Conservation (phyloP, 202 grass and related monocot species). For the Zoysia matrella region DNA sequence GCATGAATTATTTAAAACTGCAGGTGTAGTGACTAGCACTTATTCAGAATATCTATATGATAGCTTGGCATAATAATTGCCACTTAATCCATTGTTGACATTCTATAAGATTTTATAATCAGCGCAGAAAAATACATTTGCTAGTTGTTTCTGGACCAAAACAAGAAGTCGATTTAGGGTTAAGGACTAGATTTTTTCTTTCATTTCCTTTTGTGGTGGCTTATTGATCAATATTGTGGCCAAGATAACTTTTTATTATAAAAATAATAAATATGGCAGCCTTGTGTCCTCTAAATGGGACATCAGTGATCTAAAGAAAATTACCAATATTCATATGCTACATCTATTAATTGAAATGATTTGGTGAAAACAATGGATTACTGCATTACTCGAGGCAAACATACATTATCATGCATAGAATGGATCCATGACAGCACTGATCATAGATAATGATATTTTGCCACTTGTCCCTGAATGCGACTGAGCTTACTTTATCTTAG, state of each 20-base stretch:
- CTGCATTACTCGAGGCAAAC: not conserved
- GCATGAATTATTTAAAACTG: constrained; percentile 26
- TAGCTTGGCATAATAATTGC: not conserved
- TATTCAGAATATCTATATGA: constrained; percentile 13
- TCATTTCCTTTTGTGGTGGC: not conserved
- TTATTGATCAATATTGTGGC: not conserved
- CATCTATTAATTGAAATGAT: not conserved
- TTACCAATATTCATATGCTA: too few relatives aligned
- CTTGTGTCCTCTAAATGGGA: not conserved
- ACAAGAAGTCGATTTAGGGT: not conserved
- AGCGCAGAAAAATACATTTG: not conserved
- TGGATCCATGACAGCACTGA: not conserved
- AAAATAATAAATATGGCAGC: not conserved
- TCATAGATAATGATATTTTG: constrained; percentile 7
- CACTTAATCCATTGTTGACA: constrained; percentile 8
- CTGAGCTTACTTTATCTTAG: not conserved
- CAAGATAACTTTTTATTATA: not conserved
- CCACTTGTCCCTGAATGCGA: not conserved
- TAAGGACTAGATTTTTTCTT: not conserved
- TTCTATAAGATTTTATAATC: constrained; percentile 12
- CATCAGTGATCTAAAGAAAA: too few relatives aligned
- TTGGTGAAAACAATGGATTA: not conserved
- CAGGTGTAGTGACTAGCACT: constrained; percentile 39
- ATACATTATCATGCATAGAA: constrained; percentile 1
- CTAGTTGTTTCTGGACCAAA: constrained; percentile 23